These are phyloP conservation scores for Chaetomium strumarium DNA, from an alignment of 2,329 filamentous ascomycete species.

Conservation along the genomic window DNA sequence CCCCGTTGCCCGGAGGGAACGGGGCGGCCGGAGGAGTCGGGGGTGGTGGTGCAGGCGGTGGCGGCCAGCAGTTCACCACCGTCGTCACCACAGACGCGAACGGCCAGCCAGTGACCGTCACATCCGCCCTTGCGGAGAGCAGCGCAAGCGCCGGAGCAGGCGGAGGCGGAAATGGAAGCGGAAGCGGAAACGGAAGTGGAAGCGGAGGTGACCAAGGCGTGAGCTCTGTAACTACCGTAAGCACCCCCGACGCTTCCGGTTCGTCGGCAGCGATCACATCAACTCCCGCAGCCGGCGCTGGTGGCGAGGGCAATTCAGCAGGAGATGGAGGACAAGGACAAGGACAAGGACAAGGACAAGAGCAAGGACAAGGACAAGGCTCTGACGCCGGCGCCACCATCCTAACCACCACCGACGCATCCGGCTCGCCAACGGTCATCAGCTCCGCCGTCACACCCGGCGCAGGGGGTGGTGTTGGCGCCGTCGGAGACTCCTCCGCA, in stretches of 20 bases:
- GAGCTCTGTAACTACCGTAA: no score
- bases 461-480: neutral
- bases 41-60: neutral
- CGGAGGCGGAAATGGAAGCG: no score
- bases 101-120: slow-evolving; percentile 11
- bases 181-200: no score
- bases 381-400: neutral
- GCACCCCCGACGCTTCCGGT: no score
- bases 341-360: no score
- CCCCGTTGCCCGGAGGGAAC: neutral
- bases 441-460: neutral
- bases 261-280: no score
- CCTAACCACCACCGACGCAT: neutral
- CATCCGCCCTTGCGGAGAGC: neutral
- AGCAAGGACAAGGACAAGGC: neutral
- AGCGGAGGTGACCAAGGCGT: no score
- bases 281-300: no score
- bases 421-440: neutral
- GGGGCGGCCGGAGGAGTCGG: slow-evolving; percentile 5
- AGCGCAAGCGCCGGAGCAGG: neutral
- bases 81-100: slow-evolving; percentile 13
- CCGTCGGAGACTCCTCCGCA: neutral
- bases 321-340: no score
- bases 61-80: slow-evolving; percentile 10
- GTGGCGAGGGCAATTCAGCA: no score